Percentiles rank a stretch among this genome's conserved stretches.
Conservation (phyloP, 2,329 filamentous ascomycete genomes). For the Colletotrichum abscissum region DNA sequence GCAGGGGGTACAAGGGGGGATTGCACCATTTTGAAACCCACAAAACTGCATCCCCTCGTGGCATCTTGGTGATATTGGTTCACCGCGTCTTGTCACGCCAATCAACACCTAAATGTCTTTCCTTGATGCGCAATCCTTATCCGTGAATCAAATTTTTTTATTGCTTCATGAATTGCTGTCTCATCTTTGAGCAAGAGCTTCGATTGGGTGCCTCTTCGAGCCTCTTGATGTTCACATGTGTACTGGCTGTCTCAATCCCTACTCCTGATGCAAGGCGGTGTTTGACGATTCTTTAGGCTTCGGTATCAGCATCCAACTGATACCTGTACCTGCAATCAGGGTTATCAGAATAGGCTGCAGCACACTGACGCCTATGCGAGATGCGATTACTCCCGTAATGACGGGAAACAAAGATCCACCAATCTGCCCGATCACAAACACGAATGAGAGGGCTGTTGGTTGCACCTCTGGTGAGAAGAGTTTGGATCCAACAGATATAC, state of each 20-base stretch:
- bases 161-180: not conserved
- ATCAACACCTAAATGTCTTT: too few relatives aligned
- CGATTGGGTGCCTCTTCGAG: not conserved
- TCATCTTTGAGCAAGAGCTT: not conserved
- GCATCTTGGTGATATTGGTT: too few relatives aligned
- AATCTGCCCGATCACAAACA: conserved; percentile 68
- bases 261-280: conserved; percentile 48
- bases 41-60: too few relatives aligned
- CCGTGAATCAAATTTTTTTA: too few relatives aligned
- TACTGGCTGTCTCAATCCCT: not conserved
- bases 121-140: too few relatives aligned
- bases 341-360: conserved; percentile 64
- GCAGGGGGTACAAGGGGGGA: too few relatives aligned
- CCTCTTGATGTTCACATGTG: not conserved
- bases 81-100: too few relatives aligned
- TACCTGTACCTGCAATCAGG: conserved; percentile 55
- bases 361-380: conserved; percentile 55
- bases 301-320: conserved; percentile 59
- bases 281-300: conserved; percentile 46
- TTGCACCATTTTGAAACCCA: too few relatives aligned
- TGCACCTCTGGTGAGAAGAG: conserved; percentile 55
- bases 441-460: conserved; percentile 54
- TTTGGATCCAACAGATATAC: conserved; percentile 64
- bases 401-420: conserved; percentile 67
- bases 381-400: conserved; percentile 63